Percentiles rank a stretch among this genome's conserved stretches.
These are phyloP conservation scores for Neospermospora avenae DNA, from an alignment of 2,329 filamentous ascomycete species.

Conservation along the genomic window DNA sequence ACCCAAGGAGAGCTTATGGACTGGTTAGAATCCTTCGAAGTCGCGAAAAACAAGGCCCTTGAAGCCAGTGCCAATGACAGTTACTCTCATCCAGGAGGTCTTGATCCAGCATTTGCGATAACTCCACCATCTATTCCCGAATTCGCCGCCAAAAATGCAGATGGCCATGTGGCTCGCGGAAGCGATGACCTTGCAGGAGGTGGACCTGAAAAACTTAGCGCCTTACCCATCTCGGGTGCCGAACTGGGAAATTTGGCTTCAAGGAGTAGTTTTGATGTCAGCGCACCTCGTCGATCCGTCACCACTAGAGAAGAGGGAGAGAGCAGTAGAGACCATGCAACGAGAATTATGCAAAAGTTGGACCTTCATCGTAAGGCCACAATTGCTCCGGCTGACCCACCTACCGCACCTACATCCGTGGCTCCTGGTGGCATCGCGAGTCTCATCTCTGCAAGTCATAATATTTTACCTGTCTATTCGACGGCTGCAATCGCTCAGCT, in stretches of 20 bases:
- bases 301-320: conserved; percentile 68
- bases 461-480: conserved; percentile 65
- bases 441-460: conserved; percentile 81
- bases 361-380: conserved; percentile 81
- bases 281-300: conserved; percentile 45
- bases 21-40: conserved; percentile 91
- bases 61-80: conserved; percentile 60
- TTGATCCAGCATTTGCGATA: conserved; percentile 84
- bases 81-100: conserved; percentile 42
- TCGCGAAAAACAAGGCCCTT: conserved; percentile 88
- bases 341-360: conserved; percentile 88
- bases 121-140: conserved; percentile 84
- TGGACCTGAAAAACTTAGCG: conserved; percentile 58
- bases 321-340: conserved; percentile 73
- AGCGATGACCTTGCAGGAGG: conserved; percentile 44
- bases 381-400: conserved; percentile 40
- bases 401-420: conserved; percentile 40
- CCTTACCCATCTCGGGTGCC: conserved; percentile 61
- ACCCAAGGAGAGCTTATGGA: conserved; percentile 89
- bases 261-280: conserved; percentile 72
- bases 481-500: conserved; percentile 33
- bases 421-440: conserved; percentile 71
- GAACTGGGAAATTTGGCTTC: conserved; percentile 46
- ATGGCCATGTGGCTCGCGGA: conserved; percentile 50
- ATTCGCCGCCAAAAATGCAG: conserved; percentile 77